Evolutionary conservation across 176 grass and related monocot genomes (phyloP).

Genomic region (Rhynchospora breviuscula): DNA sequence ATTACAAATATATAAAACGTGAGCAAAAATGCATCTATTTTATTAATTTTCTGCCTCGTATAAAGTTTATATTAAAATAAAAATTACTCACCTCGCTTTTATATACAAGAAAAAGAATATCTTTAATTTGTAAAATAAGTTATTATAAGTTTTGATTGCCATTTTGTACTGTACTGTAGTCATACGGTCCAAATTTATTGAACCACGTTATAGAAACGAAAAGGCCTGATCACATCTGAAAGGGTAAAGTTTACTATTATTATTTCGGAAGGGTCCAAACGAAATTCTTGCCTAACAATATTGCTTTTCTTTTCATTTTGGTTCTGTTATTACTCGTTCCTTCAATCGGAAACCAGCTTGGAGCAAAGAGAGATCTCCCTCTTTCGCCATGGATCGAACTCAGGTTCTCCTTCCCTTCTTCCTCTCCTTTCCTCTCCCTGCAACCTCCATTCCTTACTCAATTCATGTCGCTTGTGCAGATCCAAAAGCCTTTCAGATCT

Average conservation of each 20-base stretch:
- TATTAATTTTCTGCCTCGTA: too few species aligned
- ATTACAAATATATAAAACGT: too few species aligned
- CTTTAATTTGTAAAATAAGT: too few species aligned
- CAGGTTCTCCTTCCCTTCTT: conserved; percentile 5
- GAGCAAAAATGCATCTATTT: too few species aligned
- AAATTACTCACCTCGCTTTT: too few species aligned
- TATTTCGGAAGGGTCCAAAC: background rate
- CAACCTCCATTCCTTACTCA: background rate
- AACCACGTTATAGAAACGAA: too few species aligned
- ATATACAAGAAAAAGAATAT: too few species aligned
- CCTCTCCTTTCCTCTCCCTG: background rate
- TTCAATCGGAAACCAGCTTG: conserved; percentile 15
- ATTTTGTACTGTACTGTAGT: too few species aligned
- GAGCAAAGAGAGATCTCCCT: conserved; percentile 3
- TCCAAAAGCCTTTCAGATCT: background rate
- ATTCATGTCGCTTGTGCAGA: background rate
- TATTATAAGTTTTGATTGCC: too few species aligned
- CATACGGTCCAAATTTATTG: too few species aligned
- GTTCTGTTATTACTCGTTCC: background rate
- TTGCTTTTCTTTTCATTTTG: background rate
- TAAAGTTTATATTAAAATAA: too few species aligned
- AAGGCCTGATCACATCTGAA: background rate
- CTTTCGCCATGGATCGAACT: conserved; percentile 22
- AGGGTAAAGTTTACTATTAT: background rate
- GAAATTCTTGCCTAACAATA: background rate